Percentiles rank a stretch among this genome's conserved stretches.
Conservation (phyloP, 371 early-diverging fungal genomes). For the Circinella minor region DNA sequence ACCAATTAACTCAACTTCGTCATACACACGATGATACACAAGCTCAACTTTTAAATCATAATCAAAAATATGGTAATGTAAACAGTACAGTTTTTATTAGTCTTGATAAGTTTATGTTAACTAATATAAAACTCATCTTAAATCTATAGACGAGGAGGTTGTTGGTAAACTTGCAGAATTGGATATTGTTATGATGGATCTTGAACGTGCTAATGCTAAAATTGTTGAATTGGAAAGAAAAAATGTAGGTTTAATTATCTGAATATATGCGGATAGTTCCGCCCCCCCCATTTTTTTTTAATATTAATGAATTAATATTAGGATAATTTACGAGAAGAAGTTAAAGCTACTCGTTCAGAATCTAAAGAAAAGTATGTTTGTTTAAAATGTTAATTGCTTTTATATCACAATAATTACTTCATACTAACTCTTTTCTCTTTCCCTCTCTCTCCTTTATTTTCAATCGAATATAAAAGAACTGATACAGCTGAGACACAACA, state of each 20-base stretch:
- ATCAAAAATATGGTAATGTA: constrained; percentile 67
- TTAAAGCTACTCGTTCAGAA: constrained; percentile 37
- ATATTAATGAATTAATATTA: not conserved
- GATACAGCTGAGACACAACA: constrained; percentile 12
- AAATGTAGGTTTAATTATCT: constrained; percentile 43
- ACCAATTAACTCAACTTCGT: constrained; percentile 71
- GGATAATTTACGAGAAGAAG: constrained; percentile 54
- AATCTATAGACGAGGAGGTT: constrained; percentile 72
- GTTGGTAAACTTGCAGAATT: constrained; percentile 85
- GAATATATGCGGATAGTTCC: no score
- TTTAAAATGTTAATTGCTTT: no score
- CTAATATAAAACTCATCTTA: not conserved
- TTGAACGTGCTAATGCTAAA: constrained; percentile 80
- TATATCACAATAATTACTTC: no score
- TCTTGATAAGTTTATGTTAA: no score
- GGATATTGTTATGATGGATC: constrained; percentile 83
- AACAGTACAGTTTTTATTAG: no score
- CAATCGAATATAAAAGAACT: not conserved
- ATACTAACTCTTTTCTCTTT: not conserved
- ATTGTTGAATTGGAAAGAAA: constrained; percentile 74
- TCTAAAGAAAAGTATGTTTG: constrained; percentile 13
- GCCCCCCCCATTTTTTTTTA: no score
- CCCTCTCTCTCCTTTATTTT: no score
- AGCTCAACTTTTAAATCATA: constrained; percentile 72
- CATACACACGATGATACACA: constrained; percentile 80